phyloP scores from a whole-genome alignment of 371 early-diverging fungal species.

The Mortierella sp. region DNA sequence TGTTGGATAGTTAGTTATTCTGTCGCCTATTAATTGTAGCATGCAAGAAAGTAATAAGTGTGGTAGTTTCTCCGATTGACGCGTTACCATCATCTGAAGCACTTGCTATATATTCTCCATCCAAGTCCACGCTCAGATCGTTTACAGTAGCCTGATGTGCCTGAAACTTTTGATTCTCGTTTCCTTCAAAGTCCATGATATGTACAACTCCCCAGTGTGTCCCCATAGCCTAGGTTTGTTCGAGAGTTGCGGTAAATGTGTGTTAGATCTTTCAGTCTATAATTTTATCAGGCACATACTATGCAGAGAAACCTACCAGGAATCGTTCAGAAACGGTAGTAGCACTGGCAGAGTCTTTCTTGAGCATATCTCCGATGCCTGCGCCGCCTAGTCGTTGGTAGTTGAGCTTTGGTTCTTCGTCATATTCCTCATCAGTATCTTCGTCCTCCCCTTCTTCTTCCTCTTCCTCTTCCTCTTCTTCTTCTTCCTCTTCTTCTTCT shows the following conservation, averaged over 20 bases:
- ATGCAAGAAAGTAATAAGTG: neutral
- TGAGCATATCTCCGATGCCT: constrained; percentile 79
- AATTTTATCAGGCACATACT: neutral
- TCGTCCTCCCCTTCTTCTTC: neutral
- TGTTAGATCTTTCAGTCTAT: neutral
- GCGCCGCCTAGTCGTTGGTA: constrained; percentile 89
- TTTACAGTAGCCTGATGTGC: constrained; percentile 88
- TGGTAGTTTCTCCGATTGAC: neutral
- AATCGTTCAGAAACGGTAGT: constrained; percentile 85
- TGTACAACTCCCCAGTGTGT: constrained; percentile 95
- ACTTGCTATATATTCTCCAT: constrained; percentile 91
- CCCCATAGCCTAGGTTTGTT: constrained; percentile 80
- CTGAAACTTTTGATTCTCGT: constrained; percentile 82
- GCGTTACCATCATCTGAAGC: constrained; percentile 92
- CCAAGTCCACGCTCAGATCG: constrained; percentile 84
- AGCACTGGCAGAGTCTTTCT: constrained; percentile 87
- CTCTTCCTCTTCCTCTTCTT: constrained; percentile 10
- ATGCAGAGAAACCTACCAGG: constrained; percentile 68
- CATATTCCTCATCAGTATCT: neutral
- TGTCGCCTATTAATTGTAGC: neutral
- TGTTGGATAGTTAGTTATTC: neutral
- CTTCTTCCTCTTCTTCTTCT: constrained; percentile 61
- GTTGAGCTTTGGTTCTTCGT: constrained; percentile 63
- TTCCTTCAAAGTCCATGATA: constrained; percentile 94
- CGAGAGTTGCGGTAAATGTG: neutral